Base-by-base conservation (phyloP, 2,329 filamentous ascomycete species). In the Xylariaceae sp. region DNA sequence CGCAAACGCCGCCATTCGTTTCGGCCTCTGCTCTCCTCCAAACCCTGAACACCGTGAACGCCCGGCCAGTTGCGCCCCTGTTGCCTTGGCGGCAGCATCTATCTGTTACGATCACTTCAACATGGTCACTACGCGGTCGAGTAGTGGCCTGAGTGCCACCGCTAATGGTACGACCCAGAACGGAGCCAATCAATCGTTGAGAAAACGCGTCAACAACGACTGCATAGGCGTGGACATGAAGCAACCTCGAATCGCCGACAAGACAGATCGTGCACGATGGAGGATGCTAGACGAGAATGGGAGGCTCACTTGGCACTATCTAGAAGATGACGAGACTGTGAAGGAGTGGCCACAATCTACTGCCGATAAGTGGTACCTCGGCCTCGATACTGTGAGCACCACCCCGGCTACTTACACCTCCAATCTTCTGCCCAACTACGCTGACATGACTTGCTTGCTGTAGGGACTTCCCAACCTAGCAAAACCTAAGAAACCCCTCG, bases 221-320 rank as follows among this genome's bases (percentile, higher is more conserved):
- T 67, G 68, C 26, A 55, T 67, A 39, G 69, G 72, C 36, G 62
- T 63, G 39, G 50, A 60, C 11, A 49, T 68, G 10, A 82, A 81
- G 61, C 74, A 72, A 42, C 77, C 77, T 26, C 77, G 70, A 56
- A 70, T 84, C 41, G 73, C 73, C 39, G 74, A 78, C 32, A 84
- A 82, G 67, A 97, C 92, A 4, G 93, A 99, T 72, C 83, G 84
- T 61, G 82, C 84, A 6, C 81, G 89, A 72, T 99, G 94, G 94
- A 84, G 94, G 57, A 75, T 97, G 69, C 82, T 85, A 57, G 88
- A 95, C 67, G 90, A 96, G 55, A 81, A 84, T 45, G 93, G 94
- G 42, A 82, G 89, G 50, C 92, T 97, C 65, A 96, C 91, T 44
- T 99, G 94, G 94, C 89, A 94, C 66, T 99, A 97, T 69, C 77